phyloP scores from a whole-genome alignment of 75 land plant species.

The Larix kaempferi region DNA sequence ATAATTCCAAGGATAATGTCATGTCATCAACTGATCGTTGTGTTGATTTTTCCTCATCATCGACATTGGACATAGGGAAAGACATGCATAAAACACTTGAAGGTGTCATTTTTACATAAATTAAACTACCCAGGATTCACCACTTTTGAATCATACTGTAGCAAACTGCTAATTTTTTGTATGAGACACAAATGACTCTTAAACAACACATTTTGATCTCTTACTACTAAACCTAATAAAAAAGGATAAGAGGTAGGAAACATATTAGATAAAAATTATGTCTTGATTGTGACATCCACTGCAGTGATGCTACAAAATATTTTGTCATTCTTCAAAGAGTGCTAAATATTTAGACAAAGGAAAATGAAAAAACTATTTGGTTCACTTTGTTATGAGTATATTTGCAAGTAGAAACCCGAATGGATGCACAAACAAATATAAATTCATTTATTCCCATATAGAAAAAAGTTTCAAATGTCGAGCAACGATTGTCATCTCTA shows the following conservation, averaged over 20 bases:
- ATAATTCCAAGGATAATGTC: conserved; percentile 23
- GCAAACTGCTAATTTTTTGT: neutral
- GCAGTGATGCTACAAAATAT: neutral
- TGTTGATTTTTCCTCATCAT: conserved; percentile 30
- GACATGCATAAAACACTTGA: conserved; percentile 71
- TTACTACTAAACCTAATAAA: neutral
- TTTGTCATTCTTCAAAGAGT: neutral
- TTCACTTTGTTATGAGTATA: neutral
- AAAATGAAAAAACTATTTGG: neutral
- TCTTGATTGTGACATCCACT: neutral
- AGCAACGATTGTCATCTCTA: neutral
- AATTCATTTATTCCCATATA: neutral
- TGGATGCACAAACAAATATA: neutral
- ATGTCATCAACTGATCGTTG: conserved; percentile 21
- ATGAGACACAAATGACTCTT: neutral
- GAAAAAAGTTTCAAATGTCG: neutral
- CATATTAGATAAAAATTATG: neutral
- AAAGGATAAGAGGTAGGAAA: neutral
- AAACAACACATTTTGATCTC: neutral
- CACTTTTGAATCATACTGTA: neutral
- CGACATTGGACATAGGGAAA: conserved; percentile 56
- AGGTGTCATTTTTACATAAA: conserved; percentile 7
- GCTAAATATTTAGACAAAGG: neutral
- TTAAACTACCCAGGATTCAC: conserved; percentile 6
- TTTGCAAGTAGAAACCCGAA: neutral